These are phyloP conservation scores for Sphaceloma murrayae DNA, from an alignment of 2,329 filamentous ascomycete species.

Conservation along the genomic window DNA sequence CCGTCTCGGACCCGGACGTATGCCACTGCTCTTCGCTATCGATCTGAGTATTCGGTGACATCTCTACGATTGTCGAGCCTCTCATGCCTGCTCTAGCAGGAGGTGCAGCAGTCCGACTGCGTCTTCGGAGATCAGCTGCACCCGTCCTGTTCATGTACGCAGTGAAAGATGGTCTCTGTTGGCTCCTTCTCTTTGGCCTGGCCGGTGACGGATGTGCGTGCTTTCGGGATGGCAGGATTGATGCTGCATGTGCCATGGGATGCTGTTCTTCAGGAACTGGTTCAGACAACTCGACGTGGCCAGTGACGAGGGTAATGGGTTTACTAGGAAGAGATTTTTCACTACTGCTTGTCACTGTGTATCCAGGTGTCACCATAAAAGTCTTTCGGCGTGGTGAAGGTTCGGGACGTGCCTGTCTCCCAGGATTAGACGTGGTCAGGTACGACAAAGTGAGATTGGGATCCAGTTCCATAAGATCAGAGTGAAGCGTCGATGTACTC, in stretches of 20 bases:
- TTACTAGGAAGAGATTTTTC: background rate
- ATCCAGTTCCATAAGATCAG: slow-evolving; percentile 1
- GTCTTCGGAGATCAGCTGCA: slow-evolving; percentile 10
- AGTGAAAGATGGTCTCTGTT: slow-evolving; percentile 9
- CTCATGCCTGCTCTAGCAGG: background rate
- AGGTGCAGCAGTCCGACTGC: background rate
- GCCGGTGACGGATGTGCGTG: slow-evolving; percentile 10
- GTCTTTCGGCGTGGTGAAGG: too few relatives aligned
- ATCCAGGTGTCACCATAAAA: background rate
- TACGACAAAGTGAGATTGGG: slow-evolving; percentile 10
- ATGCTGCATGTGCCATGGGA: background rate
- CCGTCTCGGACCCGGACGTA: slow-evolving; percentile 1
- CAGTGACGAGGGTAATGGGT: background rate
- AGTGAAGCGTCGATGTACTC: slow-evolving; percentile 3
- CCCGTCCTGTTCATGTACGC: slow-evolving; percentile 18
- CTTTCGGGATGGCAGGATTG: background rate
- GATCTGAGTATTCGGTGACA: background rate
- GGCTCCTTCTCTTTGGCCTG: slow-evolving; percentile 1
- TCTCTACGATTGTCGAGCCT: background rate
- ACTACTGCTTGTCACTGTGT: slow-evolving; percentile 12
- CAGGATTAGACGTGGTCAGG: slow-evolving; percentile 3
- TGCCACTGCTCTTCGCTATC: background rate
- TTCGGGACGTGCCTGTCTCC: too few relatives aligned
- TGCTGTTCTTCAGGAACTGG: too few relatives aligned
- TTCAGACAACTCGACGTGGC: too few relatives aligned